Evolutionary conservation across 208 protist genomes (phyloP).

Genomic region (Vickermania ingenoplastis): DNA sequence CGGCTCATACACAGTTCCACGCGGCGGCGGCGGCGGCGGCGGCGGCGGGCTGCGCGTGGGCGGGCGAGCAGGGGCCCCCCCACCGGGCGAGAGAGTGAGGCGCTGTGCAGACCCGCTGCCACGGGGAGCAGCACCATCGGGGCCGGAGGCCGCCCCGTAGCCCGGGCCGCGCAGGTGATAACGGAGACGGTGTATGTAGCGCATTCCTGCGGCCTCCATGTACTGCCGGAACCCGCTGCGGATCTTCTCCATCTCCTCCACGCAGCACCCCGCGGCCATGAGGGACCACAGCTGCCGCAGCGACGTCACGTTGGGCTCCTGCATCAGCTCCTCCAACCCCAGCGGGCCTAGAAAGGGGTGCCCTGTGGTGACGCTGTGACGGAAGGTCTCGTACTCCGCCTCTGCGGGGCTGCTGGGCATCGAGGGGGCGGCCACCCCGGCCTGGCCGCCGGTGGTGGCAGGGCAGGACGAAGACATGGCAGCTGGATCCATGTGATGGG

Average conservation of each 20-base stretch:
- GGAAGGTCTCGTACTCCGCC: too few relatives aligned
- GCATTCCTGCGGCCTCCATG: background rate
- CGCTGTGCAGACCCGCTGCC: too few relatives aligned
- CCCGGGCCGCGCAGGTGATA: background rate
- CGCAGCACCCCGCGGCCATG: background rate
- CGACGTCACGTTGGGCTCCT: background rate
- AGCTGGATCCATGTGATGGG: too few relatives aligned
- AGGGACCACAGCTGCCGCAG: background rate
- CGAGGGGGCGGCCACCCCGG: too few relatives aligned
- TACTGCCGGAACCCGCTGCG: constrained; percentile 3
- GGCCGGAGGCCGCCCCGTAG: constrained; percentile 4
- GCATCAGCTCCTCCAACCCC: background rate
- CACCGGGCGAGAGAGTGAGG: too few relatives aligned
- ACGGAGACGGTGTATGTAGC: background rate
- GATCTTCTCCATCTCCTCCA: background rate
- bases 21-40: background rate
- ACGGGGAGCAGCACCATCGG: too few relatives aligned
- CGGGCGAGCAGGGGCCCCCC: too few relatives aligned
- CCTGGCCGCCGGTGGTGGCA: background rate
- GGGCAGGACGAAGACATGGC: too few relatives aligned
- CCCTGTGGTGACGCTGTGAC: too few relatives aligned
- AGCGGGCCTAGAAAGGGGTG: background rate
- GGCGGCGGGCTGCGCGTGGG: too few relatives aligned
- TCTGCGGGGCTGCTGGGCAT: too few relatives aligned
- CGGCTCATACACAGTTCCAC: background rate